Percentiles rank a stretch among this genome's conserved stretches.
Evolutionary conservation across 2,329 filamentous ascomycete species (phyloP).

Genomic region (Harringtonia aguacate): DNA sequence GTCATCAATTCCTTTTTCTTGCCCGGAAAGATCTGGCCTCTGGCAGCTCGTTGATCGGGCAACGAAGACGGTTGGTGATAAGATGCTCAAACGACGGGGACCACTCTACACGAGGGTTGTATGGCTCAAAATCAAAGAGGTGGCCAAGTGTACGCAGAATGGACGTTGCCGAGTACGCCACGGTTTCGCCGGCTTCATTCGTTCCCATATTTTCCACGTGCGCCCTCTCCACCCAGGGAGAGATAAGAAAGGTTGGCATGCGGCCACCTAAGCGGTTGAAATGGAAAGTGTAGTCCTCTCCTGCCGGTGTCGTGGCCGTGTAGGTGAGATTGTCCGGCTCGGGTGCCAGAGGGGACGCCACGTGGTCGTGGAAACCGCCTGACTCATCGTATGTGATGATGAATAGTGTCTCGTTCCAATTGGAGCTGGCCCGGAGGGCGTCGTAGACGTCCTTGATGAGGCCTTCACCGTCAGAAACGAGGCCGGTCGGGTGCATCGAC

Average conservation of each 20-base stretch:
- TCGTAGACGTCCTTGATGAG: constrained; percentile 36
- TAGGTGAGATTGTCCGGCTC: constrained; percentile 24
- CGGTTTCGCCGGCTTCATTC: constrained; percentile 22
- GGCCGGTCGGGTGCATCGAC: constrained; percentile 32
- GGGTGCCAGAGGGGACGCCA: constrained; percentile 28
- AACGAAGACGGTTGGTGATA: constrained; percentile 7
- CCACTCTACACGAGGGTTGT: constrained; percentile 25
- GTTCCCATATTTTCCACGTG: constrained; percentile 25
- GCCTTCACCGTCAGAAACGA: constrained; percentile 30
- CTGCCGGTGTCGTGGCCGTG: constrained; percentile 23
- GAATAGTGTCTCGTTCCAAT: constrained; percentile 35
- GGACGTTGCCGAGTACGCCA: constrained; percentile 29
- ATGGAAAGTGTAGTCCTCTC: constrained; percentile 23
- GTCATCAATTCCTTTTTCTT: not conserved
- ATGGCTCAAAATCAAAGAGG: constrained; percentile 28
- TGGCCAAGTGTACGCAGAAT: constrained; percentile 30
- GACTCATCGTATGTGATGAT: constrained; percentile 36
- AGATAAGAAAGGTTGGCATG: constrained; percentile 30
- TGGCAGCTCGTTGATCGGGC: constrained; percentile 6
- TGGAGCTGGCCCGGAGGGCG: constrained; percentile 27
- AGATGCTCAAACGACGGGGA: constrained; percentile 24
- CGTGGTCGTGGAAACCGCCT: constrained; percentile 36
- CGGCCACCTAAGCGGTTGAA: constrained; percentile 31
- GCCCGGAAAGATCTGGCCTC: constrained; percentile 3
- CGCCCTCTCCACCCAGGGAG: constrained; percentile 30